These are phyloP conservation scores for Paramecium pentaurelia DNA, from an alignment of 73 alveolate species.

Conservation along the genomic window DNA sequence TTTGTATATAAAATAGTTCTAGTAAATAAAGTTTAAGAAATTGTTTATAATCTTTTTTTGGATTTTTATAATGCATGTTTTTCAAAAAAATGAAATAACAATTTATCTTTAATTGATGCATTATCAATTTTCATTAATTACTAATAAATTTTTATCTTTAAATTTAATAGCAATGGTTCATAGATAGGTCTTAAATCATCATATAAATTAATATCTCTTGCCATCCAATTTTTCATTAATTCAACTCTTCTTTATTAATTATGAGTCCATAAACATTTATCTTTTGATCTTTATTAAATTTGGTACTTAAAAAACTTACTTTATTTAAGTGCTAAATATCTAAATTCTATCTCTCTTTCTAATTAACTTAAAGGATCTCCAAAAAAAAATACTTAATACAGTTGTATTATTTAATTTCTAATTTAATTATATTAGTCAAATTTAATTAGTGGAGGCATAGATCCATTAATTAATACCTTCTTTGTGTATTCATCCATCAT, in stretches of 20 bases:
- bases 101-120: neutral
- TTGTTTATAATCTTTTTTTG: neutral
- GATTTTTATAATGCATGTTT: neutral
- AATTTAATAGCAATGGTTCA: constrained; percentile 63
- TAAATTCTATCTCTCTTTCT: constrained; percentile 75
- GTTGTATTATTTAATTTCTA: constrained; percentile 56
- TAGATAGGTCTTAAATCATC: constrained; percentile 71
- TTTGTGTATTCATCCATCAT: constrained; percentile 67
- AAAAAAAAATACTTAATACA: constrained; percentile 62
- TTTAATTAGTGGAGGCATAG: constrained; percentile 68
- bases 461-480: constrained; percentile 74
- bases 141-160: neutral
- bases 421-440: constrained; percentile 63
- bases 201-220: constrained; percentile 68
- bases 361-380: constrained; percentile 71
- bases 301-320: constrained; percentile 62
- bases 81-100: neutral
- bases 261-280: constrained; percentile 79
- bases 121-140: neutral
- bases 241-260: constrained; percentile 72
- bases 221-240: constrained; percentile 68
- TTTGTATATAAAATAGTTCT: constrained; percentile 68
- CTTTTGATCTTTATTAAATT: constrained; percentile 61
- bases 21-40: neutral
- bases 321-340: constrained; percentile 66